phyloP scores from a whole-genome alignment of 2,329 filamentous ascomycete species.

The Endothia cerciana region DNA sequence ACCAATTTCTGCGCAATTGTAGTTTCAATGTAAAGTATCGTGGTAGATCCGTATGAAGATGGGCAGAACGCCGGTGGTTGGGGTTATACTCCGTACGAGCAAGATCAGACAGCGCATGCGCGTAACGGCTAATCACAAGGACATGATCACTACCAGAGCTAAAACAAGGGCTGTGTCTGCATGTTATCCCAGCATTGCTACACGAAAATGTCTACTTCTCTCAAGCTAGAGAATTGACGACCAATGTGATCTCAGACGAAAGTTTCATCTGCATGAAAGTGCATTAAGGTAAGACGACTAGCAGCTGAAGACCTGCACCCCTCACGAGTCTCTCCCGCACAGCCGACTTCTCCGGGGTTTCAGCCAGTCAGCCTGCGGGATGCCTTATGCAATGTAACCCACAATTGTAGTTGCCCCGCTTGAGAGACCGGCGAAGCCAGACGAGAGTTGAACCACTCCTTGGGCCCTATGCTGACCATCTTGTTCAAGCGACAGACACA shows the following conservation, averaged over 20 bases:
- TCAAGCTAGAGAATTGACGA: neutral
- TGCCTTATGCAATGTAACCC: conserved; percentile 4
- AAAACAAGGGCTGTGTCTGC: too few relatives aligned
- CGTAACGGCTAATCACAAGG: too few relatives aligned
- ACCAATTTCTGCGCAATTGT: too few relatives aligned
- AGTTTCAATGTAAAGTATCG: too few relatives aligned
- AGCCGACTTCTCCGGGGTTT: neutral
- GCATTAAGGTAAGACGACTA: neutral
- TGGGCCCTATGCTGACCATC: neutral
- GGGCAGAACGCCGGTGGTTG: neutral
- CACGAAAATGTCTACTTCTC: neutral
- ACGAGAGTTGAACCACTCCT: neutral
- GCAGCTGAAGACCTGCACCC: neutral
- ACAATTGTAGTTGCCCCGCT: neutral
- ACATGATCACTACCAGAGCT: too few relatives aligned
- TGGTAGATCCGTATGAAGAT: neutral
- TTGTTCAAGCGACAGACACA: neutral
- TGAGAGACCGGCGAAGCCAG: too few relatives aligned
- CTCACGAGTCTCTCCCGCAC: neutral
- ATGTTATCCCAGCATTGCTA: neutral
- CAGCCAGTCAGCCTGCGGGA: neutral
- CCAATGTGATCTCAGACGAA: neutral
- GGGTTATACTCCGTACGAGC: neutral
- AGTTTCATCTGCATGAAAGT: neutral
- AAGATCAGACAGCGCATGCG: too few relatives aligned